Percentiles rank a stretch among this genome's conserved stretches.
phyloP scores from a whole-genome alignment of 768 basidiomycete genomes.

The Mycena pura region DNA sequence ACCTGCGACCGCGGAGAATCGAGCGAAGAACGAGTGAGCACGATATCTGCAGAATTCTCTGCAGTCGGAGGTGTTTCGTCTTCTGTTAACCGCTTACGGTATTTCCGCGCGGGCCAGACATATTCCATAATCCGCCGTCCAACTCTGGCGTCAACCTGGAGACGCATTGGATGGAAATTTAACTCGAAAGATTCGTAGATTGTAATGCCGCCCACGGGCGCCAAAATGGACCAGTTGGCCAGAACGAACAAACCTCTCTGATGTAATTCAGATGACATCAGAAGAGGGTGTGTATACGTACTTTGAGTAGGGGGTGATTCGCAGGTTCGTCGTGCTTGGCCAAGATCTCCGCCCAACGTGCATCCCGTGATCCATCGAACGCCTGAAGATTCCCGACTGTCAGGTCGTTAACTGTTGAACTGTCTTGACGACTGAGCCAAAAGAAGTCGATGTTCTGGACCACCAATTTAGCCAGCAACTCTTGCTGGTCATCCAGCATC shows the following conservation, averaged over 20 bases:
- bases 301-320: constrained; percentile 76
- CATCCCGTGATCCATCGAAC: constrained; percentile 84
- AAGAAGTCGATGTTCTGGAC: constrained; percentile 79
- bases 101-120: constrained; percentile 75
- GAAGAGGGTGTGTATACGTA: constrained; percentile 34
- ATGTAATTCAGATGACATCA: constrained; percentile 14
- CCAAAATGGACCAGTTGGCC: constrained; percentile 82
- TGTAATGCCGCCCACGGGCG: constrained; percentile 92
- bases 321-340: constrained; percentile 76
- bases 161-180: constrained; percentile 82
- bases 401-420: constrained; percentile 81
- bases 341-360: constrained; percentile 87
- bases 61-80: constrained; percentile 8
- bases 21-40: constrained; percentile 50
- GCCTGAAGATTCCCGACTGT: constrained; percentile 80
- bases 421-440: constrained; percentile 87
- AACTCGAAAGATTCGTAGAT: constrained; percentile 86
- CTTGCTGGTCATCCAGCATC: constrained; percentile 78
- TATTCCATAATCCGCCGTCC: constrained; percentile 88
- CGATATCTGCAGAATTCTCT: constrained; percentile 17
- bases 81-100: constrained; percentile 39
- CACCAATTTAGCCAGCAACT: constrained; percentile 86
- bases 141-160: constrained; percentile 85
- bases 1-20: constrained; percentile 53
- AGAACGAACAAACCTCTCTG: constrained; percentile 77